Conservation (phyloP, 176 grass and related monocot genomes). For the Zizania latifolia region DNA sequence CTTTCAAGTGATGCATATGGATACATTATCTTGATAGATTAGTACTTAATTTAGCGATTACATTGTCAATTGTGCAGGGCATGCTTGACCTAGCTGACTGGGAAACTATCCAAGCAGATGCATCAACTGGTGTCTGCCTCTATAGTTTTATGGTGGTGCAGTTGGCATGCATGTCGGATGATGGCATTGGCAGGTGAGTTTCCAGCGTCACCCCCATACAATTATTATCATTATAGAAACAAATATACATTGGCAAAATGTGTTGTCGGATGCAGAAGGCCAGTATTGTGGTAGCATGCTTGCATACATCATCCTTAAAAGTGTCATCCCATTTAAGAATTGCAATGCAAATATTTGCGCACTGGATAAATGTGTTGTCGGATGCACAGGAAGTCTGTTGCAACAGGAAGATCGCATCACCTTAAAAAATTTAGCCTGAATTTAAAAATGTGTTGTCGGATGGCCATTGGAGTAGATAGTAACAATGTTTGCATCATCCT, state of each 20-base stretch:
- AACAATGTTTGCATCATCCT: conserved; percentile 27
- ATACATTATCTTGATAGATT: conserved; percentile 29
- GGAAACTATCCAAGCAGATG: background rate
- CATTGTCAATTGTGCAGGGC: conserved; percentile 7
- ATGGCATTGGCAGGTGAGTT: conserved; percentile 35
- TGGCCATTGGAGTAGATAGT: conserved; percentile 32
- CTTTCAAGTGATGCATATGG: background rate
- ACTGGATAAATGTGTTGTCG: conserved; percentile 31
- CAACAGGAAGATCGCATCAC: conserved; percentile 33
- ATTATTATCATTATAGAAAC: conserved; percentile 5
- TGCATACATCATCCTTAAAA: conserved; percentile 23
- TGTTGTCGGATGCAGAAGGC: conserved; percentile 27
- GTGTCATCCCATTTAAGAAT: background rate
- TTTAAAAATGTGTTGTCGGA: conserved; percentile 44
- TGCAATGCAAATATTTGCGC: conserved; percentile 13
- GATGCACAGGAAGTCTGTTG: conserved; percentile 12
- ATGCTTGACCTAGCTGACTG: conserved; percentile 2
- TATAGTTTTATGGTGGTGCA: conserved; percentile 38
- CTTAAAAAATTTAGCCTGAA: conserved; percentile 19
- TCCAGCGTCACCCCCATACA: conserved; percentile 21
- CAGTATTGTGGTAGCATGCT: background rate
- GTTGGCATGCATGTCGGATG: conserved; percentile 29
- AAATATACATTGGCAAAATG: conserved; percentile 19
- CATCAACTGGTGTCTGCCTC: conserved; percentile 1
- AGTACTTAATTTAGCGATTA: conserved; percentile 1